A percentile compares a stretch with the other conserved stretches of the same genome.
These are phyloP conservation scores for Toxoplasma gondii DNA, from an alignment of 169 alveolate genomes.

Conservation along the genomic window DNA sequence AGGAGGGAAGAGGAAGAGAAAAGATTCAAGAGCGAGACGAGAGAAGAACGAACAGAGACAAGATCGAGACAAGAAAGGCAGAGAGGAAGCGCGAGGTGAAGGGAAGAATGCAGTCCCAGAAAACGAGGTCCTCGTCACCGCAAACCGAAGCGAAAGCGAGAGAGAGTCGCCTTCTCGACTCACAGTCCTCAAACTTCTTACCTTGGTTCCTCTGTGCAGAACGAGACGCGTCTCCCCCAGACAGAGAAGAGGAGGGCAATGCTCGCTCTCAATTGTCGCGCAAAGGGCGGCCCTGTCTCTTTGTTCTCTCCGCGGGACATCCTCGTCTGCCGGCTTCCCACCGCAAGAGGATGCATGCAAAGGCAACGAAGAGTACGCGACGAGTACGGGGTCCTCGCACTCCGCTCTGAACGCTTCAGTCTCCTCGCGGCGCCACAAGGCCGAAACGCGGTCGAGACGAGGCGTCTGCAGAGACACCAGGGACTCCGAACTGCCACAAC, in stretches of 20 bases:
- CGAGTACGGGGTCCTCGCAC: background rate
- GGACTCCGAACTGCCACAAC: background rate
- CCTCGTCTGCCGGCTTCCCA: background rate
- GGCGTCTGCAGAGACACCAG: background rate
- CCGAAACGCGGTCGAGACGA: background rate
- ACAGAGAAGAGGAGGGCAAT: background rate
- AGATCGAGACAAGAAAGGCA: background rate
- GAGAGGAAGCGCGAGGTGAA: background rate
- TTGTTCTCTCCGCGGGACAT: background rate
- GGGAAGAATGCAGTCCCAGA: background rate
- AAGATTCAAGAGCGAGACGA: background rate
- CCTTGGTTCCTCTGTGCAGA: background rate
- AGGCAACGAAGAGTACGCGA: background rate
- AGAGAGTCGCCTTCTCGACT: no score
- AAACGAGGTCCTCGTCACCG: no score
- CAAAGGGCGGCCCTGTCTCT: background rate
- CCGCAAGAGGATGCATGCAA: background rate
- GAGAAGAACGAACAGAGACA: background rate
- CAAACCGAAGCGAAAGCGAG: no score
- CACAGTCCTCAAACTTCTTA: background rate
- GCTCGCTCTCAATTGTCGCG: background rate
- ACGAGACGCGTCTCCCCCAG: background rate
- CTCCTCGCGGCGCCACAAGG: background rate
- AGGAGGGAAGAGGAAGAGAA: background rate
- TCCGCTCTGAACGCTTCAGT: background rate